A percentile compares a stretch with the other conserved stretches of the same genome.
Evolutionary conservation across 768 basidiomycete species (phyloP).

Genomic region (Fomitopsis pulvina): DNA sequence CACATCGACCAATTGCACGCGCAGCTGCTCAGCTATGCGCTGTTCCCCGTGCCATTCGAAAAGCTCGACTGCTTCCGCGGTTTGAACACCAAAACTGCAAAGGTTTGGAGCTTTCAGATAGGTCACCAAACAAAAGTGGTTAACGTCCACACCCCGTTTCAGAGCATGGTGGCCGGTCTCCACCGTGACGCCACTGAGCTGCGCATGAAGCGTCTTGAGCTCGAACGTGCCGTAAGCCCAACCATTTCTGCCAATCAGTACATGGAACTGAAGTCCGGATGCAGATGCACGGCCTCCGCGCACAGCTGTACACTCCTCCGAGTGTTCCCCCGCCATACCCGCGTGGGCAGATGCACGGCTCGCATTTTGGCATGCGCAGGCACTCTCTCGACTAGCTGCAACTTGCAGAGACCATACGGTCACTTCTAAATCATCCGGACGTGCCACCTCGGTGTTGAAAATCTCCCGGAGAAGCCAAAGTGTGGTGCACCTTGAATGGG

Average conservation of each 20-base stretch:
- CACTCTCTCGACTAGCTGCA: background rate
- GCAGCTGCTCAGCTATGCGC: slow-evolving; percentile 44
- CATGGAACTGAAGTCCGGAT: no score
- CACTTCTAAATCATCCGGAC: no score
- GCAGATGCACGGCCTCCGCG: background rate
- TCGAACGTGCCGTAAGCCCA: slow-evolving; percentile 56
- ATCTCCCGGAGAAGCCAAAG: no score
- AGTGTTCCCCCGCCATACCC: no score
- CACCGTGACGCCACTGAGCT: slow-evolving; percentile 56
- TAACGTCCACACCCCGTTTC: background rate
- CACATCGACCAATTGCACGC: slow-evolving; percentile 65
- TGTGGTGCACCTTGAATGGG: no score
- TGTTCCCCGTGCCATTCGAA: slow-evolving; percentile 36
- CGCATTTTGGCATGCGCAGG: background rate
- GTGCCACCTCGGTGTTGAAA: no score
- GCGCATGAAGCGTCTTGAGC: slow-evolving; percentile 58
- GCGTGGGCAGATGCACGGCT: background rate
- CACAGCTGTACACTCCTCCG: background rate
- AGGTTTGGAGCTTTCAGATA: slow-evolving; percentile 34
- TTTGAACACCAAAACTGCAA: slow-evolving; percentile 71
- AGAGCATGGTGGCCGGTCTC: slow-evolving; percentile 73
- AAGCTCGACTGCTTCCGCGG: slow-evolving; percentile 40
- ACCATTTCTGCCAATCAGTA: no score
- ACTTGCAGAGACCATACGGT: no score
- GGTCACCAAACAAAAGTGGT: background rate